Conservation (phyloP, 257 asterid species). For the Avicennia marina region DNA sequence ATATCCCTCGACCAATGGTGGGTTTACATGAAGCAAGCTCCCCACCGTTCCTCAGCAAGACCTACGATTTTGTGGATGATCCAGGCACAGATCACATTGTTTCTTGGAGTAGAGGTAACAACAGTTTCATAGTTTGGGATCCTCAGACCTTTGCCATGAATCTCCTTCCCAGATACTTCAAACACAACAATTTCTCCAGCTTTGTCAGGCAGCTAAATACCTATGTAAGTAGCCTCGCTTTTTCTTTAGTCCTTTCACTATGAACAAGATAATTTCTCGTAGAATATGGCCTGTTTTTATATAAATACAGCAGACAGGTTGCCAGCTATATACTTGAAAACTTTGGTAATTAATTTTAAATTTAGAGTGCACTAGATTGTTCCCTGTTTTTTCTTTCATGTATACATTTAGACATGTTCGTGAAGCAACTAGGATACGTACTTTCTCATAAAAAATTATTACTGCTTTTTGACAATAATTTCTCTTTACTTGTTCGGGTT, state of each 20-base stretch:
- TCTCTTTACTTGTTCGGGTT: neutral
- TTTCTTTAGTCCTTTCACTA: neutral
- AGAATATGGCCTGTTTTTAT: neutral
- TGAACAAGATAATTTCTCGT: neutral
- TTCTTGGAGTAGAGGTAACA: constrained; percentile 73
- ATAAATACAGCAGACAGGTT: too few species aligned
- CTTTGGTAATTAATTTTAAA: neutral
- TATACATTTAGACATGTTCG: neutral
- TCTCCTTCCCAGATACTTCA: constrained; percentile 79
- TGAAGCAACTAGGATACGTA: constrained; percentile 21
- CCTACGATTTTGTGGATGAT: constrained; percentile 77
- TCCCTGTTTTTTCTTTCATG: neutral
- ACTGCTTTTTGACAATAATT: neutral
- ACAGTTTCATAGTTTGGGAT: constrained; percentile 80
- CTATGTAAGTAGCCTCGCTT: constrained; percentile 41
- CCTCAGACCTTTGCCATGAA: constrained; percentile 52
- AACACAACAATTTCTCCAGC: constrained; percentile 78
- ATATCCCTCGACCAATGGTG: constrained; percentile 48
- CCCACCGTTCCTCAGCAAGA: constrained; percentile 71
- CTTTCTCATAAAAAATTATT: constrained; percentile 6
- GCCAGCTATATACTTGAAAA: neutral
- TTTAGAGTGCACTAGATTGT: constrained; percentile 16
- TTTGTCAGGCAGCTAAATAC: constrained; percentile 77
- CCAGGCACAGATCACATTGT: constrained; percentile 42
- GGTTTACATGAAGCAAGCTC: constrained; percentile 48